phyloP scores from a whole-genome alignment of 2,329 filamentous ascomycete genomes.

The Botryotinia narcissicola region DNA sequence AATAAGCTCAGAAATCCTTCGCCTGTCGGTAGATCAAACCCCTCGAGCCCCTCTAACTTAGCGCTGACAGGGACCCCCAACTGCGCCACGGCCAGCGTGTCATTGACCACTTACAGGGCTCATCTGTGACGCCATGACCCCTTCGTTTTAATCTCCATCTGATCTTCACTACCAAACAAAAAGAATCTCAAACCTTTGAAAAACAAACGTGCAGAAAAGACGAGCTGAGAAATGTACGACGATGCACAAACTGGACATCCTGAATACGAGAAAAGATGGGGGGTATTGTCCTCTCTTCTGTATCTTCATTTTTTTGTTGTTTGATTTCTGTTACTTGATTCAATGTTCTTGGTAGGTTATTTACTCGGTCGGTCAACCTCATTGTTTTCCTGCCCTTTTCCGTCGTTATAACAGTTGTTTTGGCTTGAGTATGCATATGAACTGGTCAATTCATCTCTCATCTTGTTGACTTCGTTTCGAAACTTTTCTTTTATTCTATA shows the following conservation, averaged over 20 bases:
- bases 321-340: background rate
- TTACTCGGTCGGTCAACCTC: background rate
- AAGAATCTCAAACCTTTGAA: background rate
- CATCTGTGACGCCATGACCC: background rate
- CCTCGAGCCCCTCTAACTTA: background rate
- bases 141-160: background rate
- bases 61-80: background rate
- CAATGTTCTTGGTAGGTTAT: background rate
- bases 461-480: background rate
- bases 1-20: background rate
- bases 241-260: background rate
- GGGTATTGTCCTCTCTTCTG: background rate
- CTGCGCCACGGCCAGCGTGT: background rate
- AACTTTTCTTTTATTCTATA: too few species aligned
- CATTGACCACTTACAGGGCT: background rate
- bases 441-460: background rate
- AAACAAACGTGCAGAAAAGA: constrained; percentile 13
- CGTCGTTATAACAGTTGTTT: background rate
- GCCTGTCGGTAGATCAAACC: background rate
- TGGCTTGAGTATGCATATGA: background rate
- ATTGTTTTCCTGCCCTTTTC: background rate
- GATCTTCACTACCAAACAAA: background rate
- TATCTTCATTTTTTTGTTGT: background rate
- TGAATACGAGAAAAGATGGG: background rate
- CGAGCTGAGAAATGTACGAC: background rate